Evolutionary conservation across 768 basidiomycete species (phyloP), one percentile per base, ranked within the genome.

Genomic region (Baorangia bicolor): DNA sequence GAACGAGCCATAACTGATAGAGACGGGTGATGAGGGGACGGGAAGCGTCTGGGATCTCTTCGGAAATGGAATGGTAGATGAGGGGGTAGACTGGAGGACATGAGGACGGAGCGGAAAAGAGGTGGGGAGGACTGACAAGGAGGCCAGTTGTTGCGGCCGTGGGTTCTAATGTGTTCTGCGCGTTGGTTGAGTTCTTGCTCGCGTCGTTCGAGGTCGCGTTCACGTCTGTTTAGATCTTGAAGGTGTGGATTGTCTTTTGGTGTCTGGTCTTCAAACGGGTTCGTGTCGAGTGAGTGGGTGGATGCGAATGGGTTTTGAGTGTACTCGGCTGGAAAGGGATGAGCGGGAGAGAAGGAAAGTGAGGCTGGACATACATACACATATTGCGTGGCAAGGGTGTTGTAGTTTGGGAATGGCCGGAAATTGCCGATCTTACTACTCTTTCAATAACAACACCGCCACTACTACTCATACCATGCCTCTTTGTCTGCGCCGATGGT

Each of bases 131-230:
- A 77, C 90, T 68, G 63, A 90, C 94, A 95, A 14, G 85, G 85
- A 33, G 96, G 96, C 87, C 91, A 99, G 74, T 99, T 99, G 69
- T 91, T 95, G 61, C 85, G 83, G 35, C 92, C 93, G 66, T 90
- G 85, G 47, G 72, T 80, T 62, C 87, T 77, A 49, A 92, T 80
- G 61, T 86, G 77, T 45, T 91, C 86, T 21, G 86, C 79, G 67
- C 83, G 87, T 62, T 81, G 77, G 59, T 75, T 80, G 56, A 93
- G 78, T 62, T 93, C 91, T 43, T 80, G 74, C 67, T 95, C 93
- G 62, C 94, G 78, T 58, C 85, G 77, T 66, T 86, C 85, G 30
- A 98, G 79, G 60, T 95, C 94, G 51, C 77, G 79, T 74, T 98
- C 94, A 41, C 96, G 79, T 58, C 81, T 81, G 43, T 81, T 83